Evolutionary conservation across 371 early-diverging fungal species (phyloP).

Genomic region (Fennellomyces sp.): DNA sequence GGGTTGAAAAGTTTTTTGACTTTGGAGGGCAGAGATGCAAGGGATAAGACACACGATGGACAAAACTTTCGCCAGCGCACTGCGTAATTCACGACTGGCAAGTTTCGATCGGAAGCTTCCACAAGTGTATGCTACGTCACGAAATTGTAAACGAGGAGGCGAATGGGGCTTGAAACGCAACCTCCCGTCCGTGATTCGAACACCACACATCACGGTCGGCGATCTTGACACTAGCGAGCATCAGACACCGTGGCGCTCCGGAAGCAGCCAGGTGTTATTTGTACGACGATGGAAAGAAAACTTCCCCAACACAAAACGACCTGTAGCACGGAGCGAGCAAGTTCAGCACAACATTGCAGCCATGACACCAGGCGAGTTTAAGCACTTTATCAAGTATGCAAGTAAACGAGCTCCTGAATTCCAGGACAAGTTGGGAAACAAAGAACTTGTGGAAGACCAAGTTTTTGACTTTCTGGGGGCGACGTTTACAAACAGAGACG

Average conservation of each 20-base stretch:
- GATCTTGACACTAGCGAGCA: constrained; percentile 77
- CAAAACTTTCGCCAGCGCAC: constrained; percentile 71
- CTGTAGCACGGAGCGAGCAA: constrained; percentile 46
- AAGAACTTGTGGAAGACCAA: constrained; percentile 38
- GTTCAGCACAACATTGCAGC: constrained; percentile 44
- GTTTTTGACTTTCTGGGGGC: constrained; percentile 33
- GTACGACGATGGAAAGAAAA: constrained; percentile 72
- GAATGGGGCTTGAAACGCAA: constrained; percentile 84
- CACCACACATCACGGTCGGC: constrained; percentile 59
- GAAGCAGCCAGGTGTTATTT: constrained; percentile 52
- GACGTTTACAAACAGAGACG: constrained; percentile 16
- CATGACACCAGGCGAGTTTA: constrained; percentile 67
- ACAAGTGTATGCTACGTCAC: constrained; percentile 74
- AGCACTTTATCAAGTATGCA: constrained; percentile 57
- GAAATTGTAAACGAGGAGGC: constrained; percentile 53
- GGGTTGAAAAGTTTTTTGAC: too few species aligned
- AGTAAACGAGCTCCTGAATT: constrained; percentile 53
- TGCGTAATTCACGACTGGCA: constrained; percentile 75
- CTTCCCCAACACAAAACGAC: constrained; percentile 63
- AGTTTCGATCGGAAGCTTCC: constrained; percentile 67
- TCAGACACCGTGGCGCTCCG: constrained; percentile 74
- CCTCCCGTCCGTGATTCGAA: constrained; percentile 67
- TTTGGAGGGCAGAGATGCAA: too few species aligned
- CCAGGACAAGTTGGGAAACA: constrained; percentile 45
- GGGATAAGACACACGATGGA: constrained; percentile 68